These are phyloP conservation scores for Suillus hirtellus DNA, from an alignment of 768 basidiomycete genomes.

Conservation along the genomic window DNA sequence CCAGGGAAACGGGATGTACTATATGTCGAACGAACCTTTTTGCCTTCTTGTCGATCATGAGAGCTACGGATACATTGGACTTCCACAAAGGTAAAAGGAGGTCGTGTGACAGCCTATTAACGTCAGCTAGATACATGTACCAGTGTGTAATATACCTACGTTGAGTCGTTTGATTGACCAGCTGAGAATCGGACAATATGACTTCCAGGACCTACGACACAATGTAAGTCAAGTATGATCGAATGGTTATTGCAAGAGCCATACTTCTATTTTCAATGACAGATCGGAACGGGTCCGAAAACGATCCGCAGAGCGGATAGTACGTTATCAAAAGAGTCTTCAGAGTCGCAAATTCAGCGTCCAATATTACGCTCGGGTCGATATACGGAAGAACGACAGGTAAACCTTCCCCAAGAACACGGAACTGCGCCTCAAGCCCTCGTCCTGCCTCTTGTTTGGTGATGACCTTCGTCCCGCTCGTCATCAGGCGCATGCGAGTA, in stretches of 20 bases:
- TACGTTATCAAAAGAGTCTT: slow-evolving; percentile 71
- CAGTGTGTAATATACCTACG: slow-evolving; percentile 42
- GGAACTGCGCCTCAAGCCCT: slow-evolving; percentile 59
- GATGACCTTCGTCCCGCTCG: slow-evolving; percentile 93
- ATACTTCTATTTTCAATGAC: slow-evolving; percentile 55
- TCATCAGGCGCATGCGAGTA: slow-evolving; percentile 79
- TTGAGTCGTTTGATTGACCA: slow-evolving; percentile 49
- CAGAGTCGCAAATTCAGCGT: slow-evolving; percentile 55
- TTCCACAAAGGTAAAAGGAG: slow-evolving; percentile 96
- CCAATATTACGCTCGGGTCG: slow-evolving; percentile 60
- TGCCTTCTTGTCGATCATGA: slow-evolving; percentile 97
- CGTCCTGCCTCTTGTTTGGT: slow-evolving; percentile 81
- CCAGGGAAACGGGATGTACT: background rate
- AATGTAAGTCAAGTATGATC: background rate
- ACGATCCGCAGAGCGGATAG: slow-evolving; percentile 73
- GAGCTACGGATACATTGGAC: slow-evolving; percentile 78
- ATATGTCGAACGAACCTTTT: slow-evolving; percentile 66
- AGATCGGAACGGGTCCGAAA: slow-evolving; percentile 59
- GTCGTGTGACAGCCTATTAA: slow-evolving; percentile 68
- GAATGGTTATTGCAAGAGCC: slow-evolving; percentile 23
- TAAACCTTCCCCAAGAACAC: slow-evolving; percentile 83
- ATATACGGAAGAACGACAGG: slow-evolving; percentile 83
- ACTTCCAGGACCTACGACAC: slow-evolving; percentile 58
- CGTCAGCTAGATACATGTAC: background rate
- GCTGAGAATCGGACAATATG: slow-evolving; percentile 71